Percentiles rank a stretch among this genome's conserved stretches.
phyloP scores from a whole-genome alignment of 305 asterid species.

The Fraxinus sp. region DNA sequence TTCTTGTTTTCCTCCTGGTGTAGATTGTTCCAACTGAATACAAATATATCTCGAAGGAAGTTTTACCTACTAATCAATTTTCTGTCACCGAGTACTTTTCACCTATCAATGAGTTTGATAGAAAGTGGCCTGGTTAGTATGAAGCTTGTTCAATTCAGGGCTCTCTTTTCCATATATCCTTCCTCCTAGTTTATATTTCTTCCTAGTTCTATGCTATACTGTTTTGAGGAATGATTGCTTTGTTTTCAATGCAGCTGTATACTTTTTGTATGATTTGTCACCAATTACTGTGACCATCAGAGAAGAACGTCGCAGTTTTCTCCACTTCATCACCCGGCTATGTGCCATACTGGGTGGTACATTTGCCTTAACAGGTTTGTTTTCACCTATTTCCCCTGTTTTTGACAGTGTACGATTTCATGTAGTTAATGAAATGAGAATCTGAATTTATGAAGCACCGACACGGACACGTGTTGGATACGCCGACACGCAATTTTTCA shows the following conservation, averaged over 20 bases:
- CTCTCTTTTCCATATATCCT: not conserved
- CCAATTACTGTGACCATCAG: conserved; percentile 95
- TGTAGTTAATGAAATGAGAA: conserved; percentile 11
- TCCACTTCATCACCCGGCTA: conserved; percentile 94
- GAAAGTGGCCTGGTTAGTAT: conserved; percentile 87
- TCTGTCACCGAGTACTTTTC: conserved; percentile 95
- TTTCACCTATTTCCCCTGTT: conserved; percentile 12
- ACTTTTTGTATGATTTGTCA: conserved; percentile 91
- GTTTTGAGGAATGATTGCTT: conserved; percentile 13
- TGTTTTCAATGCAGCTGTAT: conserved; percentile 68
- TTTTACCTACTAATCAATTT: conserved; percentile 91
- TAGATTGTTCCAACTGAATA: conserved; percentile 98
- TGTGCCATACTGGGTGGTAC: conserved; percentile 99
- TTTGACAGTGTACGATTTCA: conserved; percentile 12
- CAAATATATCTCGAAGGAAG: conserved; percentile 77
- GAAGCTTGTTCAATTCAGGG: conserved; percentile 13
- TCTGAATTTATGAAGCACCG: not conserved
- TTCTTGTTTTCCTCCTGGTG: conserved; percentile 25
- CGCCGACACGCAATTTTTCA: not conserved
- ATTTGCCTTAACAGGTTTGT: conserved; percentile 91
- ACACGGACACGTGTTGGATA: not conserved
- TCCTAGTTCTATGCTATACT: not conserved
- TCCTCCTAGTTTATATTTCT: not conserved
- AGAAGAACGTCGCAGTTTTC: conserved; percentile 98
- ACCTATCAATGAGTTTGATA: conserved; percentile 67